phyloP scores from a whole-genome alignment of 495 filamentous ascomycete species.

The Xylaria flabelliformis region DNA sequence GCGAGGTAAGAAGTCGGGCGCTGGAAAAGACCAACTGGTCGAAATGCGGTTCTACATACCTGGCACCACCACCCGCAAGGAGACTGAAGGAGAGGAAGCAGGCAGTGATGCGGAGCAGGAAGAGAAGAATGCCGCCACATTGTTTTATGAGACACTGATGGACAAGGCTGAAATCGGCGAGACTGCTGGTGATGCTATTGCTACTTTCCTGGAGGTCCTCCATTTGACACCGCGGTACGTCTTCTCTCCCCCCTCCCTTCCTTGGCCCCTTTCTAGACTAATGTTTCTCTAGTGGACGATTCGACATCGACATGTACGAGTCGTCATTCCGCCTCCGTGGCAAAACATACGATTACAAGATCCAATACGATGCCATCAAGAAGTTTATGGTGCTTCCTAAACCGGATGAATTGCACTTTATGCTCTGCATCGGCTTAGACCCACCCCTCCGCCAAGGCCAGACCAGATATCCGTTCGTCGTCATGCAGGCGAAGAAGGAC shows the following conservation, averaged over 20 bases:
- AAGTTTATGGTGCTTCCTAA: conserved; percentile 99
- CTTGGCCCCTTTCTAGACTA: conserved; percentile 32
- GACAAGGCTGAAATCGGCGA: conserved; percentile 99
- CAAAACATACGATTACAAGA: conserved; percentile 99
- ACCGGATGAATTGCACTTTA: conserved; percentile 91
- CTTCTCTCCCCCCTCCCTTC: background rate
- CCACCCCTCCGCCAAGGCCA: conserved; percentile 97
- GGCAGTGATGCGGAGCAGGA: conserved; percentile 73
- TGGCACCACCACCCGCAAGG: conserved; percentile 84
- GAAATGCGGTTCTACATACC: conserved; percentile 99
- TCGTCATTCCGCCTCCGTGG: conserved; percentile 95
- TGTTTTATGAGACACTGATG: conserved; percentile 97
- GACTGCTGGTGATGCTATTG: conserved; percentile 95
- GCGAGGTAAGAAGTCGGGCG: conserved; percentile 86
- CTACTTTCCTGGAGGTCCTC: conserved; percentile 94
- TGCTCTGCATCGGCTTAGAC: conserved; percentile 95
- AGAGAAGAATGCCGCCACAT: conserved; percentile 89
- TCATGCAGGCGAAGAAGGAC: conserved; percentile 99
- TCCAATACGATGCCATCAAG: conserved; percentile 95
- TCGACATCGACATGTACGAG: conserved; percentile 99
- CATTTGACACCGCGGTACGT: conserved; percentile 93
- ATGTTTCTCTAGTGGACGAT: conserved; percentile 78
- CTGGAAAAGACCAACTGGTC: conserved; percentile 88
- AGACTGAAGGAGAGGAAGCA: conserved; percentile 75
- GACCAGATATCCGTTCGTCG: conserved; percentile 96